A percentile compares a stretch with the other conserved stretches of the same genome.
phyloP scores from a whole-genome alignment of 352 stramenopile genomes.

The Thraustochytrium striatum region DNA sequence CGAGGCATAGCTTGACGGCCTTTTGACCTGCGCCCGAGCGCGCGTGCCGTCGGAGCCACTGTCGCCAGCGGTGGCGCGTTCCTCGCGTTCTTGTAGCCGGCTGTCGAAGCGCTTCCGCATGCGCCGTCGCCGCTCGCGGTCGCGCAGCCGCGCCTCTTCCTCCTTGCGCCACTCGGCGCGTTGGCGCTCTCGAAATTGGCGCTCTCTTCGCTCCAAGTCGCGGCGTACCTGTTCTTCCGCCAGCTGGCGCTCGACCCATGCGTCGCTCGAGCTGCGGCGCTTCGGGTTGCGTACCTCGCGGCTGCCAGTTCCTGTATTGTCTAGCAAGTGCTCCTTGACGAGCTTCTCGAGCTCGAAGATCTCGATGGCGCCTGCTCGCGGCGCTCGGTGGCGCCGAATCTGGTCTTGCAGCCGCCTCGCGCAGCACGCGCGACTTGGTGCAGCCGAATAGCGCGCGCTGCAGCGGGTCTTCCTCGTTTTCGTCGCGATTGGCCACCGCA shows the following conservation, averaged over 20 bases:
- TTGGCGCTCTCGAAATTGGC: not conserved
- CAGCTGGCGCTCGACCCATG: not conserved
- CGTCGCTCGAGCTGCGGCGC: not conserved
- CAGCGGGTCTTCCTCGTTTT: not conserved
- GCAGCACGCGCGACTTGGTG: not conserved
- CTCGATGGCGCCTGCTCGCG: not conserved
- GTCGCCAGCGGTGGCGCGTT: too few species aligned
- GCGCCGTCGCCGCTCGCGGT: not conserved
- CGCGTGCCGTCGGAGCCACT: too few species aligned
- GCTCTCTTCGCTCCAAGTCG: slow-evolving; percentile 5
- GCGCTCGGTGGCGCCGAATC: not conserved
- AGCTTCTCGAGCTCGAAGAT: slow-evolving; percentile 8
- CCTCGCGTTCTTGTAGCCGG: not conserved
- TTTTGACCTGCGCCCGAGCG: too few species aligned
- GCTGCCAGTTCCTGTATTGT: not conserved
- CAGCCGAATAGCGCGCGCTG: not conserved
- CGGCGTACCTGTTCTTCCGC: not conserved
- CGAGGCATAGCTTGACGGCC: too few species aligned
- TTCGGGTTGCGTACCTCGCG: not conserved
- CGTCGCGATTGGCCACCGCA: not conserved
- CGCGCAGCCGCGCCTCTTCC: not conserved
- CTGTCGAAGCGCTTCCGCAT: not conserved
- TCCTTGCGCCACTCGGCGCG: not conserved
- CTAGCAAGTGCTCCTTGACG: slow-evolving; percentile 10
- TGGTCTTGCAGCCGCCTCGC: slow-evolving; percentile 20